These are phyloP conservation scores for Rhizophora apiculata DNA, from an alignment of 345 rosid species.

Conservation along the genomic window DNA sequence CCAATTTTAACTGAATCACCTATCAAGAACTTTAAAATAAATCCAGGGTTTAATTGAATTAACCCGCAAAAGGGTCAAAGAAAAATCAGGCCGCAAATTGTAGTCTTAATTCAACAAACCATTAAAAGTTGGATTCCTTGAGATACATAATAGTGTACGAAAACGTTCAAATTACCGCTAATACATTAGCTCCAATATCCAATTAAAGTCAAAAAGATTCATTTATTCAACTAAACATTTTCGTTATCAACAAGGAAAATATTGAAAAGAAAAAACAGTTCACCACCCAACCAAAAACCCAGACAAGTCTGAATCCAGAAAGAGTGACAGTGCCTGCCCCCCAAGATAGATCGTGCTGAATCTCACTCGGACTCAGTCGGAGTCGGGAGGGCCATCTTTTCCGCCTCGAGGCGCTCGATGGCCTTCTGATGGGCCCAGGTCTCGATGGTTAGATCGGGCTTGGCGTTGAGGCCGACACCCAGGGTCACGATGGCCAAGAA, in stretches of 20 bases:
- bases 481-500: constrained; percentile 90
- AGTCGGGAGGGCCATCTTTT: constrained; percentile 35
- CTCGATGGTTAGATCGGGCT: constrained; percentile 98
- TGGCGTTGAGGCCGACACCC: constrained; percentile 94
- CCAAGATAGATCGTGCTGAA: not conserved
- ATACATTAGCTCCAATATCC: too few species aligned
- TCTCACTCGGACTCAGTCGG: constrained; percentile 22
- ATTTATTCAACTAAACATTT: constrained; percentile 10
- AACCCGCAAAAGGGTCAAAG: too few species aligned
- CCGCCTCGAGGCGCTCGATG: constrained; percentile 74
- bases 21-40: too few species aligned
- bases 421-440: constrained; percentile 99
- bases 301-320: not conserved
- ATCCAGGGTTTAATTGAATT: too few species aligned
- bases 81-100: too few species aligned
- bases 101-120: too few species aligned
- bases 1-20: too few species aligned
- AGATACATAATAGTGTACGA: too few species aligned
- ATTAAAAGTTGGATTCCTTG: too few species aligned
- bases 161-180: too few species aligned
- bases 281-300: not conserved
- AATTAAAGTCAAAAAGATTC: not conserved
- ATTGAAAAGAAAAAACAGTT: not conserved
- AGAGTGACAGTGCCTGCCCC: not conserved
- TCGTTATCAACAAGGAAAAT: not conserved